Percentiles rank a stretch among this genome's conserved stretches.
Evolutionary conservation across 768 basidiomycete genomes (phyloP).

Genomic region (Calocera viscosa): DNA sequence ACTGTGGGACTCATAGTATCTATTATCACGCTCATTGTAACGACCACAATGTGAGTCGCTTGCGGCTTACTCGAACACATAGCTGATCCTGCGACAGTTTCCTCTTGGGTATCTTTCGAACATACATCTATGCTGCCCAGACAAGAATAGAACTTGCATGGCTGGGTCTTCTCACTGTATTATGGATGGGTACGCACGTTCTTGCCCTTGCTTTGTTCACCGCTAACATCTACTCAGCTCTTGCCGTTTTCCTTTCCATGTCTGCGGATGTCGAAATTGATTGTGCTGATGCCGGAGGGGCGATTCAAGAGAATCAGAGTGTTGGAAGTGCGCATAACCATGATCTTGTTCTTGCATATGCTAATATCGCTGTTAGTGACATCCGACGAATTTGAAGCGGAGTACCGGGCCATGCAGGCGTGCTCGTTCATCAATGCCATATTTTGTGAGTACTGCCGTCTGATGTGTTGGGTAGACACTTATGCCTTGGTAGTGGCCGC

Average conservation of each 20-base stretch:
- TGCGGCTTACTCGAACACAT: neutral
- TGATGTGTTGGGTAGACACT: neutral
- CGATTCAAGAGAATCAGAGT: conserved; percentile 8
- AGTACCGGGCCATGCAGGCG: neutral
- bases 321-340: neutral
- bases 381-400: conserved; percentile 4
- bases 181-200: neutral
- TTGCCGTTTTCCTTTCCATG: conserved; percentile 1
- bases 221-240: neutral
- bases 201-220: neutral
- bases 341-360: neutral
- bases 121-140: conserved; percentile 3
- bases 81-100: neutral
- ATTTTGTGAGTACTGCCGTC: neutral
- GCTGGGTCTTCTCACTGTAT: neutral
- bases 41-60: neutral
- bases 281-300: conserved; percentile 3
- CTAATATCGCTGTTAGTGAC: neutral
- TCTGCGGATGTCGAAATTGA: conserved; percentile 1
- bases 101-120: conserved; percentile 2
- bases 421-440: conserved; percentile 6
- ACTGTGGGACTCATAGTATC: conserved; percentile 5
- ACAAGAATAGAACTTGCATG: conserved; percentile 4
- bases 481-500: neutral
- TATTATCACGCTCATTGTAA: conserved; percentile 5